phyloP scores from a whole-genome alignment of 768 basidiomycete species.

The Gymnopilus dilepis region DNA sequence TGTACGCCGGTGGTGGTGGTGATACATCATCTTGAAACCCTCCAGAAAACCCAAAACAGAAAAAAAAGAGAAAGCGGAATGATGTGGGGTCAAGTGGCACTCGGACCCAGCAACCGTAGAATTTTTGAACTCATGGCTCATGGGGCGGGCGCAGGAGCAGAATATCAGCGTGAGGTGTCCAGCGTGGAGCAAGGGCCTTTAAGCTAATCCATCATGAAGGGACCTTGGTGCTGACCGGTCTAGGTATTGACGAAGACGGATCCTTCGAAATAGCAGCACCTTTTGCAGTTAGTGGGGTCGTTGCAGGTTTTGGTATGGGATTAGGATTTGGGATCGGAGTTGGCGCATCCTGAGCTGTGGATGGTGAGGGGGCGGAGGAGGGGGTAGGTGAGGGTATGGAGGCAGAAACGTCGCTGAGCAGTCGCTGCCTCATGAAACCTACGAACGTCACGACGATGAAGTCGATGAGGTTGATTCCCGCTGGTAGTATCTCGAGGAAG shows the following conservation, averaged over 20 bases:
- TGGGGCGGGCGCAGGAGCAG: too few relatives aligned
- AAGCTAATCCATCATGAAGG: neutral
- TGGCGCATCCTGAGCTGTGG: neutral
- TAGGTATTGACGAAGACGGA: neutral
- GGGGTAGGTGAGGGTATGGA: neutral
- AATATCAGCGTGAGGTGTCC: too few relatives aligned
- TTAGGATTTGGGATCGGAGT: neutral
- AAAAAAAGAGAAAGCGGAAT: too few relatives aligned
- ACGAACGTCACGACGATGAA: conserved; percentile 39
- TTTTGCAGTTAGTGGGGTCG: neutral
- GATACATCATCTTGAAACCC: neutral
- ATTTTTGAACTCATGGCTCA: too few relatives aligned
- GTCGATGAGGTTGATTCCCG: conserved; percentile 36
- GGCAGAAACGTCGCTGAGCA: conserved; percentile 19
- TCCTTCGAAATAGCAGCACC: neutral
- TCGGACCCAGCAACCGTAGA: too few relatives aligned
- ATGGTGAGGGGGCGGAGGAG: neutral
- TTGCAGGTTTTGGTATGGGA: neutral
- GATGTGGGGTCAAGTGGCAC: too few relatives aligned
- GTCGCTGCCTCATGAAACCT: conserved; percentile 33
- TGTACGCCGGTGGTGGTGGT: neutral
- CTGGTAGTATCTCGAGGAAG: conserved; percentile 40
- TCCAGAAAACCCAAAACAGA: neutral
- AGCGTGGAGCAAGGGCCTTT: neutral
- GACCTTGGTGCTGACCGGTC: neutral